Percentiles rank a stretch among this genome's conserved stretches.
These are phyloP conservation scores for Epichloe aotearoae DNA, from an alignment of 2,329 filamentous ascomycete species.

Conservation along the genomic window DNA sequence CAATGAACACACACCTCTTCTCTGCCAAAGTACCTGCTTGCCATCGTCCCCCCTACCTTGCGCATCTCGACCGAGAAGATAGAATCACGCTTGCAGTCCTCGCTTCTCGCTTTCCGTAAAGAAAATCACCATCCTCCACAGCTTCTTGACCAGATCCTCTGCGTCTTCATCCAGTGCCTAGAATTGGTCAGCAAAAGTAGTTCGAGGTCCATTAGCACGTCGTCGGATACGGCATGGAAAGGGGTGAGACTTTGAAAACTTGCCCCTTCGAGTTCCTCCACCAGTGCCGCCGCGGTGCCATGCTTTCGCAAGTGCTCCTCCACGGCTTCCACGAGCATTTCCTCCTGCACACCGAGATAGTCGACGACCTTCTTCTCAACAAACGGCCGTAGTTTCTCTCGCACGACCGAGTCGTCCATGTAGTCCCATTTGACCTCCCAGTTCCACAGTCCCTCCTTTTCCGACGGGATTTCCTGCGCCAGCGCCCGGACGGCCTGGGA, in stretches of 20 bases:
- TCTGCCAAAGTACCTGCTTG: not conserved
- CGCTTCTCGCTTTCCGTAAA: conserved; percentile 90
- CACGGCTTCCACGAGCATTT: conserved; percentile 86
- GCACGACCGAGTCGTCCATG: conserved; percentile 67
- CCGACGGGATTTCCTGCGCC: conserved; percentile 78
- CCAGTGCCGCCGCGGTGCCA: conserved; percentile 63
- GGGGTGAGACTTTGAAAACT: conserved; percentile 21
- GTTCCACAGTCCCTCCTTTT: conserved; percentile 77
- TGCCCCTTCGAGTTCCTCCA: conserved; percentile 74
- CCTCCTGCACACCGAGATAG: conserved; percentile 89
- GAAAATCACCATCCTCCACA: conserved; percentile 98
- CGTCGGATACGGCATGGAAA: not conserved
- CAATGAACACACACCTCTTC: not conserved
- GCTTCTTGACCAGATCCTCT: conserved; percentile 84
- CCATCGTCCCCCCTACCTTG: not conserved
- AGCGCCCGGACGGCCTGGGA: conserved; percentile 68
- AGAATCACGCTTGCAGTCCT: conserved; percentile 45
- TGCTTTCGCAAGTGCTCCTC: conserved; percentile 72
- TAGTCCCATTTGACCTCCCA: conserved; percentile 90
- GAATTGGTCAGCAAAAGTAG: conserved; percentile 14
- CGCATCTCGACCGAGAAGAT: not conserved
- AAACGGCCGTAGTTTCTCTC: conserved; percentile 82
- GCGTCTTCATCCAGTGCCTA: conserved; percentile 89
- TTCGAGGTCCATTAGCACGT: not conserved
- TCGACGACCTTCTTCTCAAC: conserved; percentile 98